These are phyloP conservation scores for Aspergillus panamensis DNA, from an alignment of 495 filamentous ascomycete genomes.

Conservation along the genomic window DNA sequence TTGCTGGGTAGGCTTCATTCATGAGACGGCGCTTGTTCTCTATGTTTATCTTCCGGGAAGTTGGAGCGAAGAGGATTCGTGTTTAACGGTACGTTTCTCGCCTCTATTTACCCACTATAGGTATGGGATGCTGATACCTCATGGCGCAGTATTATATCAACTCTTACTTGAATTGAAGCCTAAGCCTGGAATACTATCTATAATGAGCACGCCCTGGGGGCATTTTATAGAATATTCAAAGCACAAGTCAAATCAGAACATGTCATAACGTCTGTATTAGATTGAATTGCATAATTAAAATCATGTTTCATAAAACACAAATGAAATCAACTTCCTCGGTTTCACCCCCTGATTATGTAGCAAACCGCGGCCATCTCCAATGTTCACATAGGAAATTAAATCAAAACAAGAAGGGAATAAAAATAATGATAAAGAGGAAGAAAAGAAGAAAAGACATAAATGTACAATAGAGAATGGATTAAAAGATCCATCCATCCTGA, in stretches of 20 bases:
- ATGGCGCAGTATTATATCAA: slow-evolving; percentile 60
- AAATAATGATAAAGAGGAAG: slow-evolving; percentile 7
- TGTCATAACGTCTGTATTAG: slow-evolving; percentile 19
- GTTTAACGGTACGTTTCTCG: slow-evolving; percentile 64
- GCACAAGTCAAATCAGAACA: neutral
- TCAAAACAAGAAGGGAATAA: slow-evolving; percentile 8
- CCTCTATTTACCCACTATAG: neutral
- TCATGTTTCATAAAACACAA: slow-evolving; percentile 21
- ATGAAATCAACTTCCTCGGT: neutral
- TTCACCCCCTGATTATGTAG: neutral
- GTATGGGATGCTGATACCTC: slow-evolving; percentile 1
- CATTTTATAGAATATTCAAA: neutral
- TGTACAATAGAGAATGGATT: slow-evolving; percentile 11
- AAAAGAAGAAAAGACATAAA: slow-evolving; percentile 9
- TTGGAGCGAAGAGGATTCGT: slow-evolving; percentile 66
- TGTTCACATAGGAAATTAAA: slow-evolving; percentile 2
- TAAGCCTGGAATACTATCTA: too few relatives aligned
- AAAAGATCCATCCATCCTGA: too few relatives aligned
- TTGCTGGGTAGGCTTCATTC: slow-evolving; percentile 49
- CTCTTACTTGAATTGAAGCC: slow-evolving; percentile 35
- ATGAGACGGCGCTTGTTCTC: slow-evolving; percentile 81
- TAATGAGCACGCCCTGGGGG: too few relatives aligned
- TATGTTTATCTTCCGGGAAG: slow-evolving; percentile 86
- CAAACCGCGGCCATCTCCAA: slow-evolving; percentile 4
- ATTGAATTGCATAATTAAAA: slow-evolving; percentile 11